Evolutionary conservation across 805 yeast genomes (phyloP), one percentile per base, ranked within the genome.

Genomic region (Kuraishia piskuri): DNA sequence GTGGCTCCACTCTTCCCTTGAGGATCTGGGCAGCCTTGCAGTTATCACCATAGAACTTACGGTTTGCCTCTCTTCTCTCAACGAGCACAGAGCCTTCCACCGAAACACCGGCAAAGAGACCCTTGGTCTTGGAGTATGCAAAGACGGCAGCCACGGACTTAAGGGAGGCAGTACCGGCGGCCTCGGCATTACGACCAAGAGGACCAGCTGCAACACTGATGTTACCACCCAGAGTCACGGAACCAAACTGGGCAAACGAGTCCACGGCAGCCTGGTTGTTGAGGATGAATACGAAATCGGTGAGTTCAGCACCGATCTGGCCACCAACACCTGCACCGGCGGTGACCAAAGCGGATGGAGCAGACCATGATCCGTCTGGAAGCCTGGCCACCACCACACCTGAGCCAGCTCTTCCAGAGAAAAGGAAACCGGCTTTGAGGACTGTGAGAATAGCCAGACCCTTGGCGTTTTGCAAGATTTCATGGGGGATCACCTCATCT

Each of bases 291-390:
- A 92, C 97, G 65, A 92, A 92, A 72, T 92, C 98, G 1, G 99
- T 92, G 63, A 92, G 74, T 67, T 92, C 99, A 8, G 96, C 91
- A 46, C 99, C 99, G 58, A 94, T 81, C 73, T 90, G 95, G 48
- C 99, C 99, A 55, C 99, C 99, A 6, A 94, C 97, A 63, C 99
- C 98, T 3, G 97, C 98, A 61, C 98, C 99, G 2, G 96, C 98
- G 22, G 97, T 88, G 52, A 83, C 85, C 59, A 94, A 86, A 9
- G 97, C 99, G 2, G 96, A 85, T 1, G 99, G 99, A 2, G 97
- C 96, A 14, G 97, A 90, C 99, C 99, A 92, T 0, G 87, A 70
- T 0, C 97, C 98, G 69, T 94, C 98, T 1, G 95, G 95, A 50
- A 94, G 76, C 55, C 97, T 75, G 4, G 97, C 96, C 23, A 92